A percentile compares a stretch with the other conserved stretches of the same genome.
Evolutionary conservation across 805 yeast species (phyloP).

Genomic region (Teunomyces funiuensis): DNA sequence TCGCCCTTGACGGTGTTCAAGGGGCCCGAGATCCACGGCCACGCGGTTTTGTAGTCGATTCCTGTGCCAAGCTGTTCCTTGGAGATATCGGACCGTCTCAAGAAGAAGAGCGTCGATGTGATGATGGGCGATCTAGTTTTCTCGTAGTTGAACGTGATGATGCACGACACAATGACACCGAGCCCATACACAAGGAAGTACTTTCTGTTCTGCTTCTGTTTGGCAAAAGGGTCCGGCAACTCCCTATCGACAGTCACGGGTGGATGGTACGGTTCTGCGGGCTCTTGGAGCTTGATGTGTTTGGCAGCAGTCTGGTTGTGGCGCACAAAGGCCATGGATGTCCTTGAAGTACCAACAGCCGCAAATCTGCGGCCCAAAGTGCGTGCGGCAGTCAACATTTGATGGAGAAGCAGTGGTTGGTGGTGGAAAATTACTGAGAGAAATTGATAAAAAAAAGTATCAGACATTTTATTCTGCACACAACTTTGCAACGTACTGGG

Average conservation of each 20-base stretch:
- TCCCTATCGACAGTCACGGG: constrained; percentile 68
- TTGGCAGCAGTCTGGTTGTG: not conserved
- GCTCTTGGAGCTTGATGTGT: not conserved
- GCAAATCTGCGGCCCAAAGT: not conserved
- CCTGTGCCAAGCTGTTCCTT: constrained; percentile 67
- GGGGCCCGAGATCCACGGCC: constrained; percentile 90
- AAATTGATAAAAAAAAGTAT: no score
- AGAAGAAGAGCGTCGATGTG: constrained; percentile 78
- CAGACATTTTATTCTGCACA: not conserved
- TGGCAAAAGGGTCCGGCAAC: constrained; percentile 76
- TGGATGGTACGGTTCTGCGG: constrained; percentile 11
- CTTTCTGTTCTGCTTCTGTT: constrained; percentile 48
- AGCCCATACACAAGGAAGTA: constrained; percentile 50
- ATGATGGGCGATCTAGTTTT: constrained; percentile 88
- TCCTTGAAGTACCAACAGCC: not conserved
- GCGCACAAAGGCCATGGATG: not conserved
- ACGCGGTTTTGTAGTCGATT: constrained; percentile 67
- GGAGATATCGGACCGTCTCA: constrained; percentile 72
- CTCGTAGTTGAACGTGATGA: constrained; percentile 85
- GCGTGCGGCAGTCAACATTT: constrained; percentile 1
- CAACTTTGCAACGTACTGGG: not conserved
- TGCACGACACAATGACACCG: constrained; percentile 39
- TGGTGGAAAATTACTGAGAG: no score
- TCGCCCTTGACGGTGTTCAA: constrained; percentile 81
- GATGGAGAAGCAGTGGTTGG: not conserved